Evolutionary conservation across 1,284 basidiomycete species (phyloP).

Genomic region (Malassezia furfur): DNA sequence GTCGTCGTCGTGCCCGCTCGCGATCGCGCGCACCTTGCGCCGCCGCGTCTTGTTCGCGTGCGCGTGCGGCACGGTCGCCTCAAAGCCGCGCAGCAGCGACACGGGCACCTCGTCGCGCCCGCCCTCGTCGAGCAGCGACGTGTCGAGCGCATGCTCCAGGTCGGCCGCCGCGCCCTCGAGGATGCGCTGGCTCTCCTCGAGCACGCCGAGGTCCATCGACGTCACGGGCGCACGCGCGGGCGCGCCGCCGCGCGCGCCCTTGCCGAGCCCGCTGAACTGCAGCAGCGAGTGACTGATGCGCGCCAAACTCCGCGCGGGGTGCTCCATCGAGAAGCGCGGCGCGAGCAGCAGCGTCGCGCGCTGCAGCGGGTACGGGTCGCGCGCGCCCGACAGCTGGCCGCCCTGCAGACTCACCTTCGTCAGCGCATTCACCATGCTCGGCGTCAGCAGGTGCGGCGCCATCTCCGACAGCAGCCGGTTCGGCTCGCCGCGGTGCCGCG

Average conservation of each 20-base stretch:
- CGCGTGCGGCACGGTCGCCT: conserved; percentile 41
- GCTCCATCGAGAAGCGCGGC: conserved; percentile 34
- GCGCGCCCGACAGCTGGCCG: conserved; percentile 27
- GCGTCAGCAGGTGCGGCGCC: conserved; percentile 46
- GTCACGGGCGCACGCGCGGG: conserved; percentile 18
- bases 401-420: conserved; percentile 26
- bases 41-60: conserved; percentile 30
- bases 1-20: not conserved
- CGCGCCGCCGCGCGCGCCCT: not conserved
- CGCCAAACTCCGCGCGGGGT: conserved; percentile 38
- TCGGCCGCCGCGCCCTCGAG: conserved; percentile 29
- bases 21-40: conserved; percentile 25
- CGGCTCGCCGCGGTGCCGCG: conserved; percentile 15
- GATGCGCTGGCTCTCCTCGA: conserved; percentile 43
- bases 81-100: conserved; percentile 43
- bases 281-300: conserved; percentile 33
- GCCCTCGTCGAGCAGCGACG: conserved; percentile 1
- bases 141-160: conserved; percentile 19
- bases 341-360: conserved; percentile 30
- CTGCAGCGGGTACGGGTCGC: conserved; percentile 25
- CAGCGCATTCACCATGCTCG: conserved; percentile 41
- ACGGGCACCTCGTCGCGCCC: conserved; percentile 25
- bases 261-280: conserved; percentile 12
- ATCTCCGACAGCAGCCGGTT: conserved; percentile 41
- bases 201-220: conserved; percentile 37